Evolutionary conservation across 2,329 filamentous ascomycete genomes (phyloP).

Genomic region (Cucurbitaria berberidis): DNA sequence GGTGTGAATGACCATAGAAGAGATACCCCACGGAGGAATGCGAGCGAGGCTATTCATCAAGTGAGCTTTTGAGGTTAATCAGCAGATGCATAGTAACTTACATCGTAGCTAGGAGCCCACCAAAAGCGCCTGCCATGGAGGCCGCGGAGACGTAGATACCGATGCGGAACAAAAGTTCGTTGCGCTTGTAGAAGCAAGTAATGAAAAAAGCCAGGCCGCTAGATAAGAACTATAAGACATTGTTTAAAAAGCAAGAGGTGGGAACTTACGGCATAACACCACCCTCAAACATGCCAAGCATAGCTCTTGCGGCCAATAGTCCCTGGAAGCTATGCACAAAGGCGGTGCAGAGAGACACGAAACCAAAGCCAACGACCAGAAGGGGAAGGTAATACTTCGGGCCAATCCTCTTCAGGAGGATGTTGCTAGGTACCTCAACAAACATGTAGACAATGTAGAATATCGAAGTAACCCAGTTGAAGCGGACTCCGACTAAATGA

Average conservation of each 20-base stretch:
- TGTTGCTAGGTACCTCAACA: conserved; percentile 63
- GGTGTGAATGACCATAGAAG: conserved; percentile 53
- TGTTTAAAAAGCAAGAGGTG: background rate
- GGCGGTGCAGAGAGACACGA: conserved; percentile 61
- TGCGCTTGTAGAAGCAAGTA: conserved; percentile 62
- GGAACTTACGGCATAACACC: conserved; percentile 59
- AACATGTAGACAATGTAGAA: conserved; percentile 65
- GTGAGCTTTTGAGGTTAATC: conserved; percentile 1
- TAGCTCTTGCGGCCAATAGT: conserved; percentile 56
- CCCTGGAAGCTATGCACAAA: conserved; percentile 59
- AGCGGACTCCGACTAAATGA: conserved; percentile 56
- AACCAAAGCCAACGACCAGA: conserved; percentile 62
- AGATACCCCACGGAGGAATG: conserved; percentile 61
- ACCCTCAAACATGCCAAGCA: conserved; percentile 63
- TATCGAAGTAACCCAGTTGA: conserved; percentile 64
- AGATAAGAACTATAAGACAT: conserved; percentile 4
- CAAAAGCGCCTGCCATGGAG: conserved; percentile 64
- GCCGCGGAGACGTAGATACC: conserved; percentile 64
- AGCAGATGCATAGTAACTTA: conserved; percentile 34
- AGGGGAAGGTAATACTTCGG: conserved; percentile 61
- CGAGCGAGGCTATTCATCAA: conserved; percentile 32
- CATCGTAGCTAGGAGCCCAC: conserved; percentile 62
- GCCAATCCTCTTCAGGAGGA: conserved; percentile 61
- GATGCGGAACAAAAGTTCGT: conserved; percentile 62
- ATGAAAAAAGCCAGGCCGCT: conserved; percentile 64